phyloP scores from a whole-genome alignment of 345 rosid species.

The Acer yangbiense region DNA sequence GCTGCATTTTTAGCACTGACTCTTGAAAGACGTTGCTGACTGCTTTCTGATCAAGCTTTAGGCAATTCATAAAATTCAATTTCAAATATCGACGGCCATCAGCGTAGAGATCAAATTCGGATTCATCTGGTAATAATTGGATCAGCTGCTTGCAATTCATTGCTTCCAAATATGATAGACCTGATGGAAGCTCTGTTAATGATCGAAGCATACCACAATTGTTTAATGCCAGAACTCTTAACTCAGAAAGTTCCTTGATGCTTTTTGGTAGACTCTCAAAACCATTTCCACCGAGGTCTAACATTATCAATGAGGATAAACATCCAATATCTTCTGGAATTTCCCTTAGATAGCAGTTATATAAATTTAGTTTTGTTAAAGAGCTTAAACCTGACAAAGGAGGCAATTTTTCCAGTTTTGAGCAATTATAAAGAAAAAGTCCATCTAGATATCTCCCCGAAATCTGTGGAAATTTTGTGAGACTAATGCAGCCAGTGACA shows the following conservation, averaged over 20 bases:
- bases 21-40: no score
- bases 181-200: neutral
- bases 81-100: no score
- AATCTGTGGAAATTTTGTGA: slow-evolving; percentile 8
- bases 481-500: slow-evolving; percentile 3
- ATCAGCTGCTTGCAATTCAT: neutral
- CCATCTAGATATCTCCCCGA: neutral
- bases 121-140: neutral
- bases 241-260: neutral
- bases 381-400: neutral
- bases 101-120: no score
- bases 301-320: neutral
- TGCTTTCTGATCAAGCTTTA: neutral
- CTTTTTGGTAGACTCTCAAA: neutral
- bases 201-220: neutral
- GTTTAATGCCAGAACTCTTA: neutral
- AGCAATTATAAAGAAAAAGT: neutral
- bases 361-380: neutral
- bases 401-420: neutral
- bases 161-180: neutral
- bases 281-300: neutral
- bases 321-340: neutral
- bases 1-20: no score
- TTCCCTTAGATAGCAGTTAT: neutral
- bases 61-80: neutral